Conservation (phyloP, 2,329 filamentous ascomycete genomes). For the Penicillium sp. region DNA sequence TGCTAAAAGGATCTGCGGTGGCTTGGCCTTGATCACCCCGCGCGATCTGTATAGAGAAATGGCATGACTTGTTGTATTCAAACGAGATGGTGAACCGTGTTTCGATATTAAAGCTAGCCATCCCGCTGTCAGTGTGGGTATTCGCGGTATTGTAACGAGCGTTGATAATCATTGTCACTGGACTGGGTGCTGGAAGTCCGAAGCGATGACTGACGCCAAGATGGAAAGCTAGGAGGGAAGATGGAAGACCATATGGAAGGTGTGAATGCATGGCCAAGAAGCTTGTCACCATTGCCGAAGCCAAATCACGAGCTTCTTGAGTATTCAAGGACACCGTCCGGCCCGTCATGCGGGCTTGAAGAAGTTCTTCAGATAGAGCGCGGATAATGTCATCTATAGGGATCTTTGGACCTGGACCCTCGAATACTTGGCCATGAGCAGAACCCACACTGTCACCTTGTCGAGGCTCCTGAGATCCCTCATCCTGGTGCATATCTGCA, state of each 20-base stretch:
- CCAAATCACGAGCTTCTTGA: conserved; percentile 34
- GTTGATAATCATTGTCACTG: conserved; percentile 28
- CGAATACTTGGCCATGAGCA: conserved; percentile 5
- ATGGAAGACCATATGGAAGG: conserved; percentile 22
- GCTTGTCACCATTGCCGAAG: conserved; percentile 32
- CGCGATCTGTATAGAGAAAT: conserved; percentile 28
- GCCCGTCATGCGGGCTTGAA: conserved; percentile 30
- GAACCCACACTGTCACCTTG: not conserved
- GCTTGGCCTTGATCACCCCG: conserved; percentile 12
- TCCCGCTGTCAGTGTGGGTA: not conserved
- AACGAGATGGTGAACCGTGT: conserved; percentile 25
- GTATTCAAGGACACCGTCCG: conserved; percentile 25
- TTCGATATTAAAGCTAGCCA: not conserved
- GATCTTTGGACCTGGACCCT: conserved; percentile 11
- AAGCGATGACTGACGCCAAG: conserved; percentile 39
- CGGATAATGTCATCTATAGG: conserved; percentile 34
- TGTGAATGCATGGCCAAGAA: conserved; percentile 31
- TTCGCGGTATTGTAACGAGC: conserved; percentile 13
- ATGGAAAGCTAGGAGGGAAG: conserved; percentile 33
- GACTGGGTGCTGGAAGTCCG: conserved; percentile 27
- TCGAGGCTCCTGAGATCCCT: not conserved
- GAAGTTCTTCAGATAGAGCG: conserved; percentile 33
- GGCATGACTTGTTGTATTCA: conserved; percentile 26
- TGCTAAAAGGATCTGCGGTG: not conserved
- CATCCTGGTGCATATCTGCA: conserved; percentile 3